Base-by-base conservation (phyloP, 306 rosid species). In the Begonia masoniana region DNA sequence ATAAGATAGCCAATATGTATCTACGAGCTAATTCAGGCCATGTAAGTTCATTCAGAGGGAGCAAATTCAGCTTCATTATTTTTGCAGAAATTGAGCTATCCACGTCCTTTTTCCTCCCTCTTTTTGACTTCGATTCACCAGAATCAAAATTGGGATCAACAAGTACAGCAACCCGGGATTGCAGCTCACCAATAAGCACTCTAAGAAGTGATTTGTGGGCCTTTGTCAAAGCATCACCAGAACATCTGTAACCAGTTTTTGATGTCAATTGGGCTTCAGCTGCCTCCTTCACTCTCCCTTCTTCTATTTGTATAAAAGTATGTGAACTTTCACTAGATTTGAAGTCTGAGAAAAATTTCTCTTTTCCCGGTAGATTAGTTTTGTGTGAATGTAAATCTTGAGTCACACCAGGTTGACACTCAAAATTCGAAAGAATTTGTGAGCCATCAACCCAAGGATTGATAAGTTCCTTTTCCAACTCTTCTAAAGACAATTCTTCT, bases 11-110 rank as follows among this genome's bases (percentile, higher is more conserved):
- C 84, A 92, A 71, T 57, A 87, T 62, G 54, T 81, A 92, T 53
- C 99, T 78, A 41, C 81, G 88, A 36, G 95, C 95, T 62, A 92
- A 75, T 72, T 87, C 99, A 39, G 99, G 99, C 99, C 96, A 92
- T n/a, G 96, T 92, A 55, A 87, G 73, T 65, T 83, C 96, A 69
- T 92, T 92, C 51, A 83, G 77, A 49, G 99, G 96, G 58, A 92
- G 96, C 76, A 77, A 74, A 52, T 79, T 88, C 57, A 81, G 79
- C 78, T 83, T 83, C 47, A 73, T 61, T 67, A 78, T 75, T 78
- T 77, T 83, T 15, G 79, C 57, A 67, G 82, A 74, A 69, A 71
- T 10, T 54, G 81, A 69, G 62, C 68, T 66, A 41, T 92, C 99
- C 13, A 71, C 65, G 60, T 92, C 99, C 78, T 82, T 92, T 75